Base-by-base conservation (phyloP, 805 yeast genomes). In the Candida vartiovaarae region DNA sequence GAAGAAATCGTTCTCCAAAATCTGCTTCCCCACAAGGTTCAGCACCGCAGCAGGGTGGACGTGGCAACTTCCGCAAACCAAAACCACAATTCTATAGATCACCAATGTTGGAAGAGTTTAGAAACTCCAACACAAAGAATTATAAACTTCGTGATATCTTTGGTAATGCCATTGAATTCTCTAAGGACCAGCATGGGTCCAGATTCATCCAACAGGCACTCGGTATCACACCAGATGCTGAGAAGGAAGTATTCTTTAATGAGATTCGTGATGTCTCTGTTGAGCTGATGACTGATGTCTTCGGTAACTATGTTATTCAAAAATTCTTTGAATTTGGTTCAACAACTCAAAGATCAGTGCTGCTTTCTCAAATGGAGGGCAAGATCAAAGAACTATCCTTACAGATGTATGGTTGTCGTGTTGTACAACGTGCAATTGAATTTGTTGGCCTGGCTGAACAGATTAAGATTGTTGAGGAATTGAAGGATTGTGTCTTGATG, bases 321-420 rank as follows among this genome's bases (percentile, higher is more conserved):
- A 90, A 91, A 63, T 86, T 80, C 57, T 87, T 93, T 63, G 98
- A 93, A 65, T 73, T 68, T 56, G 96, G 97, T 30, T 70, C 81
- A 4, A 71, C 64, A 26, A 73, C 78, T 25, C 97, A 91, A 60
- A 79, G 75, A 56, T 71, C 76, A 30, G 72, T 82, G 9, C 68
- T 93, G 49, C 76, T 87, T 41, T 81, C 75, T 34, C 70, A 73
- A 42, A 83, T 89, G 89, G 70, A 71, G 44, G 88, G 90, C 6
- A 82, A 82, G 40, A 78, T 93, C 57, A 74, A 84, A 49, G 74
- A 73, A 23, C 68, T 93, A 44, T 84, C 96, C 0, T 65, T 89
- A 57, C 98, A 93, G 59, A 91, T 91, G 96, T 93, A 93, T 63
- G 98, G 98, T 3, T 93, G 99, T 62, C 75, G 99, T 52, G 99